A percentile compares a stretch with the other conserved stretches of the same genome.
Evolutionary conservation across 2,329 filamentous ascomycete species (phyloP).

Genomic region (Microascus cirrosus): DNA sequence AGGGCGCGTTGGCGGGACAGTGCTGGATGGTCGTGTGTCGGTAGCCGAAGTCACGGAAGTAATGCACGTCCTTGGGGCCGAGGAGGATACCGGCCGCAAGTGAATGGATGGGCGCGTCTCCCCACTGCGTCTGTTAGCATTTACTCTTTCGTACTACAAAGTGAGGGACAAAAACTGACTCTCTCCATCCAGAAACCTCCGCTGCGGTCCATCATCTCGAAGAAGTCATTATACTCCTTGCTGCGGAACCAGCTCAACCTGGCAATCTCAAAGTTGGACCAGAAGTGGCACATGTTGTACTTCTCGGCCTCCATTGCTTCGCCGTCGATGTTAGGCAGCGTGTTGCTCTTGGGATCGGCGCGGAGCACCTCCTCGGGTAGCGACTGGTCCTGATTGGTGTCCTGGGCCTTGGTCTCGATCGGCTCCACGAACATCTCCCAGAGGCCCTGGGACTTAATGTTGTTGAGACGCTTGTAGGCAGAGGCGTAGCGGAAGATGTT

Average conservation of each 20-base stretch:
- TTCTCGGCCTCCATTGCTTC: conserved; percentile 95
- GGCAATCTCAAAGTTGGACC: conserved; percentile 99
- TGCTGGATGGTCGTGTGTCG: conserved; percentile 98
- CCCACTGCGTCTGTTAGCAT: conserved; percentile 56
- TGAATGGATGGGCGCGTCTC: conserved; percentile 96
- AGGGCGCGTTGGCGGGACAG: conserved; percentile 89
- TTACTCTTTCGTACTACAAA: background rate
- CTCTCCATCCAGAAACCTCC: conserved; percentile 99
- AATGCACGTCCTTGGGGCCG: conserved; percentile 76
- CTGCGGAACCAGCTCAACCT: conserved; percentile 91
- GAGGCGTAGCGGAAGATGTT: conserved; percentile 99
- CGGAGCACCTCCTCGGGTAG: conserved; percentile 74
- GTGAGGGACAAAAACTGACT: conserved; percentile 35
- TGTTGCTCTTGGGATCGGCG: conserved; percentile 59
- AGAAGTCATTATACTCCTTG: conserved; percentile 96
- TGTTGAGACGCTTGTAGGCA: conserved; percentile 88
- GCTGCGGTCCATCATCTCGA: conserved; percentile 96
- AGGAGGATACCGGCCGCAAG: conserved; percentile 86
- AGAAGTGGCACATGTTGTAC: conserved; percentile 99
- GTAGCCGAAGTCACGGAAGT: conserved; percentile 98
- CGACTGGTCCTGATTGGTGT: conserved; percentile 42
- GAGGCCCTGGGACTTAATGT: conserved; percentile 78
- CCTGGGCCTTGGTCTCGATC: conserved; percentile 47
- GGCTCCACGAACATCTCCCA: conserved; percentile 99
- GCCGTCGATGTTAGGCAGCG: conserved; percentile 71